Evolutionary conservation across 805 yeast species (phyloP), one percentile per base, ranked within the genome.

Genomic region (Kodamaea restingae): DNA sequence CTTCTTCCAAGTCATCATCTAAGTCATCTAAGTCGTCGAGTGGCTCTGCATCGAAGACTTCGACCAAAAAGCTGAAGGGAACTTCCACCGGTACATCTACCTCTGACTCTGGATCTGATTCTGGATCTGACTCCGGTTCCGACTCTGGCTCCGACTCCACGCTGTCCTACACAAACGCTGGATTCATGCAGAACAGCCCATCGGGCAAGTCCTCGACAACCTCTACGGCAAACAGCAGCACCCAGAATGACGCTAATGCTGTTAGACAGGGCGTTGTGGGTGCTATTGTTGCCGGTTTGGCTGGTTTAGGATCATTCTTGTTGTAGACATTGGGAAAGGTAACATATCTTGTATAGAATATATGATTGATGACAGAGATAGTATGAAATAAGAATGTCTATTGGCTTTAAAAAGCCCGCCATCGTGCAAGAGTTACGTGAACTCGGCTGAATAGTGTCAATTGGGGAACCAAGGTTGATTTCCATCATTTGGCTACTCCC

Each of bases 301-400:
- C 52, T 14, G 63, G 61, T n/a, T 36, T 46, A 18, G 30, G 51
- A 32, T 50, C 55, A 14, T 44, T 43, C 39, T 36, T 49, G 35
- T 21, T 32, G 26, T 21, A 32, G 17, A 20, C 8, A 9, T n/a
- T n/a, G n/a, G n/a, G n/a, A n/a, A n/a, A n/a, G n/a, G n/a, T n/a
- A n/a, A n/a, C n/a, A n/a, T n/a, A n/a, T n/a, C n/a, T n/a, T n/a
- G n/a, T n/a, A n/a, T n/a, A n/a, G n/a, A n/a, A n/a, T n/a, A n/a
- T n/a, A 18, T 12, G 18, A 11, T 25, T 25, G 28, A 20, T 20
- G 22, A 20, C n/a, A n/a, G n/a, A n/a, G n/a, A n/a, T n/a, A n/a
- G n/a, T n/a, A n/a, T n/a, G n/a, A n/a, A n/a, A n/a, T n/a, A n/a
- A n/a, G n/a, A n/a, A n/a, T n/a, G n/a, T n/a, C n/a, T n/a, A n/a